phyloP scores from a whole-genome alignment of 169 alveolate genomes.

The Plasmodium chabaudi region DNA sequence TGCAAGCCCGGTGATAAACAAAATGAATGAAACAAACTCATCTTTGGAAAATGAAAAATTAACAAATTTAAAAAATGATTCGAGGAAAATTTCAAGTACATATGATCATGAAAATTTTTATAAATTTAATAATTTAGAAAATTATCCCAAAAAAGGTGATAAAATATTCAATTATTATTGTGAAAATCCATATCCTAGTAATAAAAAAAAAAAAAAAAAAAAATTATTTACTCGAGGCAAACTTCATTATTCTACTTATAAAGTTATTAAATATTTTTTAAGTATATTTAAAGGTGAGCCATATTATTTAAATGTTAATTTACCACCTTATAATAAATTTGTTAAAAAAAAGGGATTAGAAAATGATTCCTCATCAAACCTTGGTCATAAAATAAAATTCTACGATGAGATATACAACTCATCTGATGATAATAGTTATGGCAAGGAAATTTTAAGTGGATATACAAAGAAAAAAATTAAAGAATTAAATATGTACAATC shows the following conservation, averaged over 20 bases:
- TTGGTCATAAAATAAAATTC: slow-evolving; percentile 11
- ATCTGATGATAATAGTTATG: slow-evolving; percentile 1
- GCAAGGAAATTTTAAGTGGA: background rate
- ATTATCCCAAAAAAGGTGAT: background rate
- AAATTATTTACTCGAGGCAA: slow-evolving; percentile 17
- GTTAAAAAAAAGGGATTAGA: slow-evolving; percentile 24
- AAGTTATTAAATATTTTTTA: slow-evolving; percentile 64
- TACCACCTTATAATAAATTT: slow-evolving; percentile 42
- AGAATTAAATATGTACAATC: background rate
- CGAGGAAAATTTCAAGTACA: background rate
- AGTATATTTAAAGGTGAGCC: slow-evolving; percentile 63
- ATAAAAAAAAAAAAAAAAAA: slow-evolving; percentile 12
- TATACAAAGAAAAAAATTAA: background rate
- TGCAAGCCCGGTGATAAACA: background rate
- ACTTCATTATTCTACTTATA: slow-evolving; percentile 65
- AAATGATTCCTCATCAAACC: background rate
- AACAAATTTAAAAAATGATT: background rate
- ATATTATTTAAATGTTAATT: slow-evolving; percentile 32
- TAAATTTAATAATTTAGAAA: slow-evolving; percentile 15
- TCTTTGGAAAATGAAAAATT: background rate
- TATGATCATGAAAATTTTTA: slow-evolving; percentile 41
- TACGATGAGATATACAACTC: background rate
- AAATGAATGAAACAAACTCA: background rate
- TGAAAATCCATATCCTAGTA: slow-evolving; percentile 18
- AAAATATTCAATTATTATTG: background rate